A percentile compares a stretch with the other conserved stretches of the same genome.
These are phyloP conservation scores for Lodderomyces orthopsilosis DNA, from an alignment of 1,139 yeast genomes.

Conservation along the genomic window DNA sequence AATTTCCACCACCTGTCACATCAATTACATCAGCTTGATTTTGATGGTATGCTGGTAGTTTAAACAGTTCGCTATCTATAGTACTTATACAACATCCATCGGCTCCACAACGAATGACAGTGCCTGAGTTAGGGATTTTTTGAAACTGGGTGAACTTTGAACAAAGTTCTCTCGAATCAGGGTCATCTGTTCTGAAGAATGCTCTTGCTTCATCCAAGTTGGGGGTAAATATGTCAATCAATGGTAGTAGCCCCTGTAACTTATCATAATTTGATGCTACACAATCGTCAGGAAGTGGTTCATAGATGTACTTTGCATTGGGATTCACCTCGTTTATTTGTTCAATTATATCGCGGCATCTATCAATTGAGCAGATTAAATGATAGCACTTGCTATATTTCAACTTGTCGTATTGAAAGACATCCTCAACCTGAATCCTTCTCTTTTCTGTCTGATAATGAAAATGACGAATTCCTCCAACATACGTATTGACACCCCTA, in stretches of 20 bases:
- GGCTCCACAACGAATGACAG: constrained; percentile 70
- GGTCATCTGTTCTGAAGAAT: constrained; percentile 22
- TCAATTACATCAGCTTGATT: constrained; percentile 57
- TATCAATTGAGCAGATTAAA: constrained; percentile 67
- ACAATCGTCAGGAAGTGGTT: constrained; percentile 83
- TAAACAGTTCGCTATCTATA: constrained; percentile 14
- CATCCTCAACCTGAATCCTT: constrained; percentile 61
- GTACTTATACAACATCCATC: constrained; percentile 51
- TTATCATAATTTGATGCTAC: constrained; percentile 42
- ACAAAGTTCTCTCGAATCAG: constrained; percentile 33
- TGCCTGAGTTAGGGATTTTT: constrained; percentile 38
- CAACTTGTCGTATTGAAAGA: constrained; percentile 37
- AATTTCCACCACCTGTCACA: constrained; percentile 94
- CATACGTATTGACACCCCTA: constrained; percentile 77
- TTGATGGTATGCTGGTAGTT: constrained; percentile 75
- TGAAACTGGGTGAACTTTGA: constrained; percentile 37
- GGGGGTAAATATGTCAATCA: constrained; percentile 70
- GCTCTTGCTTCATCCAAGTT: constrained; percentile 72
- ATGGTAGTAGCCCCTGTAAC: constrained; percentile 40
- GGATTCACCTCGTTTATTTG: constrained; percentile 24
- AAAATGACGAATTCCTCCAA: constrained; percentile 52
- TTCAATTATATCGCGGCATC: constrained; percentile 50
- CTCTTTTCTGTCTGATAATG: constrained; percentile 54
- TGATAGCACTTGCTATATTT: constrained; percentile 55
- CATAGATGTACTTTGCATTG: constrained; percentile 61